Evolutionary conservation across 345 rosid species (phyloP).

Genomic region (Eucalyptus pauciflora): DNA sequence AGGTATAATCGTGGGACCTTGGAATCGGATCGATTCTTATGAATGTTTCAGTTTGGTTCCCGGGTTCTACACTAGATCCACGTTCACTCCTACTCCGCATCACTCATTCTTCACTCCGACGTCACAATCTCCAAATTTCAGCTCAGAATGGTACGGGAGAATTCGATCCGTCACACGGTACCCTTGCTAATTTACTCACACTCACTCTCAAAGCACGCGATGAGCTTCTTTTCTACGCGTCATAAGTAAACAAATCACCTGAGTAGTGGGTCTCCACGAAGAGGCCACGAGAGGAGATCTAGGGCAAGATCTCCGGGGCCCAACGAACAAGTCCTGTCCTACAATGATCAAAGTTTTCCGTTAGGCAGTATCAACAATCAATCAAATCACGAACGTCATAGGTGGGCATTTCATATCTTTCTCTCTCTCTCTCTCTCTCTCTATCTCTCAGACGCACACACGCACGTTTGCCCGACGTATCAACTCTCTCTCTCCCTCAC

Average conservation of each 20-base stretch:
- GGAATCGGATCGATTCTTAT: rapidly evolving
- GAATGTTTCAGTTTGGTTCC: too few relatives aligned
- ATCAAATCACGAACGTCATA: not conserved
- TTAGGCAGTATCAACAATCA: not conserved
- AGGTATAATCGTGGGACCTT: rapidly evolving
- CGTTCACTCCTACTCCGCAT: rapidly evolving
- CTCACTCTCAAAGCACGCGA: not conserved
- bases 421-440: not conserved
- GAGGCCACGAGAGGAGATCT: not conserved
- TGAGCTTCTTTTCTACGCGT: not conserved
- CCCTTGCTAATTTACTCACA: not conserved
- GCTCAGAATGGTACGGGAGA: not conserved
- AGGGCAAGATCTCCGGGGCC: not conserved
- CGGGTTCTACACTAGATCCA: rapidly evolving
- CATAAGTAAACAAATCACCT: not conserved
- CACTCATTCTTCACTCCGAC: not conserved
- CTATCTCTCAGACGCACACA: not conserved
- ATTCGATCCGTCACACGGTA: rapidly evolving
- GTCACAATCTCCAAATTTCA: not conserved
- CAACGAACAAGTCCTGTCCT: not conserved
- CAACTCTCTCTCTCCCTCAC: not conserved
- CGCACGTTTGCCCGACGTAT: not conserved
- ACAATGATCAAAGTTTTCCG: not conserved
- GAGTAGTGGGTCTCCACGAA: not conserved
- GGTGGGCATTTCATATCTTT: not conserved